phyloP scores from a whole-genome alignment of 306 rosid species.

The Fagus crenata region DNA sequence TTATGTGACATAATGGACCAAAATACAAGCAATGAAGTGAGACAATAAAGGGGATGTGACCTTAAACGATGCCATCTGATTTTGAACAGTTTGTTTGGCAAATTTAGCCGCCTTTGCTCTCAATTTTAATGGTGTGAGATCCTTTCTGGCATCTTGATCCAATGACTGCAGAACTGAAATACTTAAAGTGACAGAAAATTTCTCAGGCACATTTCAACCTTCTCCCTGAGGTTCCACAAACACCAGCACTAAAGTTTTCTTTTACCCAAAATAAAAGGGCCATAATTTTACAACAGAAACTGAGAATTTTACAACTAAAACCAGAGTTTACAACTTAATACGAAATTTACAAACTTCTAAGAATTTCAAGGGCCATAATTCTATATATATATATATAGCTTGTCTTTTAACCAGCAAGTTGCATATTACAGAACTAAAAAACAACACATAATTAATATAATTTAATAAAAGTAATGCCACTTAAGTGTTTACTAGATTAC shows the following conservation, averaged over 20 bases:
- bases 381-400: not conserved
- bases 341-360: not conserved
- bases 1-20: not conserved
- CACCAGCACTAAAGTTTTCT: not conserved
- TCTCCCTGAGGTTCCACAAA: slow-evolving; percentile 9
- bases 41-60: slow-evolving; percentile 38
- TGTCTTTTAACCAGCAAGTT: not conserved
- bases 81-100: slow-evolving; percentile 87
- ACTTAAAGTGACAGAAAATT: slow-evolving; percentile 40
- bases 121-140: slow-evolving; percentile 81
- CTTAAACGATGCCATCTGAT: slow-evolving; percentile 95
- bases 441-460: not conserved
- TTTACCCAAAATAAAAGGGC: slow-evolving; percentile 13
- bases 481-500: not conserved
- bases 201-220: slow-evolving; percentile 18
- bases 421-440: not conserved
- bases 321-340: not conserved
- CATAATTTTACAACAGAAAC: no score
- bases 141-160: slow-evolving; percentile 78
- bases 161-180: slow-evolving; percentile 94
- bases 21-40: slow-evolving; percentile 23
- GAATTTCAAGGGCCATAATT: not conserved
- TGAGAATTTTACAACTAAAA: not conserved
- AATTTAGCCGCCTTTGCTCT: slow-evolving; percentile 94
- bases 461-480: not conserved